Percentiles rank a stretch among this genome's conserved stretches.
Evolutionary conservation across 78 protist species (phyloP).

Genomic region (Dictyostelium purpureum): DNA sequence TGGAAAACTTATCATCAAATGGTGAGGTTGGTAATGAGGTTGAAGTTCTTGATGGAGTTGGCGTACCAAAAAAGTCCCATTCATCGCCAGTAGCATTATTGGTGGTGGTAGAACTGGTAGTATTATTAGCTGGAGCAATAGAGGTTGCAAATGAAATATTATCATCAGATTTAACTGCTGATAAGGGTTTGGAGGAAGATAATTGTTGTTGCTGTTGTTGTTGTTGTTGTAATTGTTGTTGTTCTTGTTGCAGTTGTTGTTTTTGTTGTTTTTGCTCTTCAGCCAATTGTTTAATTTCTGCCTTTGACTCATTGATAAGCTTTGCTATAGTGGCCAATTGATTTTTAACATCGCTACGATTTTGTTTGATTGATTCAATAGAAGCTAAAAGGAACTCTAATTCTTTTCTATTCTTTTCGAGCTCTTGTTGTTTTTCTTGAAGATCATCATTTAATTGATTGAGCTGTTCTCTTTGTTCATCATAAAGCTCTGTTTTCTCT

Average conservation of each 20-base stretch:
- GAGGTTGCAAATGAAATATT: neutral
- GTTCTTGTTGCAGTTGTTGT: neutral
- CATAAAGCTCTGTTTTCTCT: slow-evolving; percentile 48
- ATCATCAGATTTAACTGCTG: slow-evolving; percentile 8
- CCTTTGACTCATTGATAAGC: slow-evolving; percentile 8
- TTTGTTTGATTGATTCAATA: slow-evolving; percentile 27
- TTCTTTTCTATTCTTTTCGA: slow-evolving; percentile 17
- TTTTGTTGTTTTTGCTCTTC: slow-evolving; percentile 47
- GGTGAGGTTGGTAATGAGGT: slow-evolving; percentile 38
- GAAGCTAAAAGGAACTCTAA: neutral
- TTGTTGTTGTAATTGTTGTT: slow-evolving; percentile 2
- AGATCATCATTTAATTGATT: neutral
- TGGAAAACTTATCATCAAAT: slow-evolving; percentile 10
- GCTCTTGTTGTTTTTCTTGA: slow-evolving; percentile 5
- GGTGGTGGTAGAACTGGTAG: neutral
- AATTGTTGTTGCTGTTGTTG: neutral
- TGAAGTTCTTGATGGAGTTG: neutral
- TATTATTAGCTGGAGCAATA: neutral
- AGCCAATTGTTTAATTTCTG: neutral
- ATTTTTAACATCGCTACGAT: neutral
- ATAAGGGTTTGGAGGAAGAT: neutral
- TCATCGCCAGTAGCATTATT: neutral
- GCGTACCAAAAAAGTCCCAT: slow-evolving; percentile 15
- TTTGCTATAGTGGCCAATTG: neutral
- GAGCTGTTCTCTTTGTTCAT: slow-evolving; percentile 27